phyloP scores from a whole-genome alignment of 352 stramenopile species.

The Globisporangium takayamanum region DNA sequence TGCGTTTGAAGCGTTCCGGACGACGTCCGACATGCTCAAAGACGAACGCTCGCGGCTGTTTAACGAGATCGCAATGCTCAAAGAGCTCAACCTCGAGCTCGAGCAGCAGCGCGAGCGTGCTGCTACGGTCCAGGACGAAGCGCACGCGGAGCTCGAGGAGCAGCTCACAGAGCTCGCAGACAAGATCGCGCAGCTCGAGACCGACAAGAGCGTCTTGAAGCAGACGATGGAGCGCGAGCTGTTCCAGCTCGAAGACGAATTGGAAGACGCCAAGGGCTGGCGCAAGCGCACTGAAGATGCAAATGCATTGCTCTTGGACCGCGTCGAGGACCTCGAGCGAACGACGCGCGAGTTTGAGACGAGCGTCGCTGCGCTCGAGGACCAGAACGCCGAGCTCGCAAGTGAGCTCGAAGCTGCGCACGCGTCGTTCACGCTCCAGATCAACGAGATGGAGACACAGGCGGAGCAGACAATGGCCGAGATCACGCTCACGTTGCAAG shows the following conservation, averaged over 20 bases:
- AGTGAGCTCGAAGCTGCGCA: conserved; percentile 17
- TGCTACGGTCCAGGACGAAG: conserved; percentile 36
- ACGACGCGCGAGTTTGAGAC: conserved; percentile 20
- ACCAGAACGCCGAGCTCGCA: conserved; percentile 33
- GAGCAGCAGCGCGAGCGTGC: conserved; percentile 36
- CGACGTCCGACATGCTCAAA: conserved; percentile 54
- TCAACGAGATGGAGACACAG: conserved; percentile 22
- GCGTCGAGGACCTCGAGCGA: conserved; percentile 10
- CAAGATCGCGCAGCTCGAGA: conserved; percentile 53
- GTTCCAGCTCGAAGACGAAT: conserved; percentile 31
- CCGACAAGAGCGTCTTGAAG: conserved; percentile 27
- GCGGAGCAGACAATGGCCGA: conserved; percentile 33
- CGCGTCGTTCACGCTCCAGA: conserved; percentile 18
- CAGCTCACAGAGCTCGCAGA: conserved; percentile 50
- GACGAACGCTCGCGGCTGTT: conserved; percentile 47
- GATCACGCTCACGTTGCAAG: conserved; percentile 20
- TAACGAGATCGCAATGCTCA: conserved; percentile 46
- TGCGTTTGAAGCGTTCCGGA: conserved; percentile 54
- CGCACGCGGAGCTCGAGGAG: conserved; percentile 46
- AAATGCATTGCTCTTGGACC: conserved; percentile 29
- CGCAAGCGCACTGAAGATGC: conserved; percentile 41
- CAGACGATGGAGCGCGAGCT: conserved; percentile 13
- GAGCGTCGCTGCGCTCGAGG: conserved; percentile 13
- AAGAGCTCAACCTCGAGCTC: conserved; percentile 37
- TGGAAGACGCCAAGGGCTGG: conserved; percentile 38